Conservation (phyloP, 305 asterid species). For the Vinca major region DNA sequence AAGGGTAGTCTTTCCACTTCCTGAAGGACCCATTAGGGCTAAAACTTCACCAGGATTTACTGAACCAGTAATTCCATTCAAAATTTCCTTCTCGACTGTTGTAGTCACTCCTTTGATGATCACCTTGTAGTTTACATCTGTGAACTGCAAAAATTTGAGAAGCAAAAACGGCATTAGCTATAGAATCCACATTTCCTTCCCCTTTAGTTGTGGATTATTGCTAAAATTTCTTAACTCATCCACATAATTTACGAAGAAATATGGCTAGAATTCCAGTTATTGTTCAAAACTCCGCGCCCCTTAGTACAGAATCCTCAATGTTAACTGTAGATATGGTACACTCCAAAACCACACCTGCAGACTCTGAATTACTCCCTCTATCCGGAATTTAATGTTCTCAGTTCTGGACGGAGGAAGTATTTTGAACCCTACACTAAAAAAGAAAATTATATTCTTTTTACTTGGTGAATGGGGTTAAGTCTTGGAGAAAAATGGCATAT, state of each 20-base stretch:
- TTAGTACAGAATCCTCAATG: not conserved
- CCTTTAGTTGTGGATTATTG: not conserved
- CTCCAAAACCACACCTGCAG: not conserved
- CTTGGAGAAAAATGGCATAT: constrained; percentile 59
- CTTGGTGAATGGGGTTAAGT: constrained; percentile 29
- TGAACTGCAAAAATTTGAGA: constrained; percentile 50
- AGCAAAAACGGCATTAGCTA: not conserved
- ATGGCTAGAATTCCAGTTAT: not conserved
- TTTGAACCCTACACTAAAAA: no score
- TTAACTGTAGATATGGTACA: not conserved
- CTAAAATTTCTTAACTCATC: not conserved
- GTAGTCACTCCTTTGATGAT: constrained; percentile 62
- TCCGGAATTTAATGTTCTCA: no score
- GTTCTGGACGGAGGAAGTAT: no score
- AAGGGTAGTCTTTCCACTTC: constrained; percentile 88
- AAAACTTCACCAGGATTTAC: constrained; percentile 87
- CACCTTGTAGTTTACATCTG: constrained; percentile 75
- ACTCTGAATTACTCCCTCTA: not conserved
- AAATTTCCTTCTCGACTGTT: constrained; percentile 63
- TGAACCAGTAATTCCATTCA: constrained; percentile 70
- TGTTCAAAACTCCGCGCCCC: constrained; percentile 3
- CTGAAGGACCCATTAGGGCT: constrained; percentile 99
- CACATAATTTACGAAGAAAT: not conserved
- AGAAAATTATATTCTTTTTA: no score
- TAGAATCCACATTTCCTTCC: not conserved